Percentiles rank a stretch among this genome's conserved stretches.
These are phyloP conservation scores for Tetraselmis striata DNA, from an alignment of 139 green algal species.

Conservation along the genomic window DNA sequence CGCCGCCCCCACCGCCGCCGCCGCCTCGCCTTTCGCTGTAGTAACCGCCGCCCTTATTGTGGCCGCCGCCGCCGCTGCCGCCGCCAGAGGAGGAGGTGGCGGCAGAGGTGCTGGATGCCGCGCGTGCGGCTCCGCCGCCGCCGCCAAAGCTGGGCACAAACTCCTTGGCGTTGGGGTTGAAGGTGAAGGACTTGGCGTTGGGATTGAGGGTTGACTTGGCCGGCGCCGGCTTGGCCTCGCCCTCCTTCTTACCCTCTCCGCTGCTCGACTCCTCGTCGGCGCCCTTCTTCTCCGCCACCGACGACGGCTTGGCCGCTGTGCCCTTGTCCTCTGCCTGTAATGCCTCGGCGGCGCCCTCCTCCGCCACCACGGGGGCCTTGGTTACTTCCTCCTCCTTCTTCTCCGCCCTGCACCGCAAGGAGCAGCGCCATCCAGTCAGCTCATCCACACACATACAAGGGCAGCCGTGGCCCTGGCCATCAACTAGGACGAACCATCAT, in stretches of 20 bases:
- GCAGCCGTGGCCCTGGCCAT: no score
- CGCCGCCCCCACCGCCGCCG: not conserved
- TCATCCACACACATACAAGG: no score
- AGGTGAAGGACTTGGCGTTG: slow-evolving; percentile 49
- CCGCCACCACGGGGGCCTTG: no score
- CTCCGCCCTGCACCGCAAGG: no score
- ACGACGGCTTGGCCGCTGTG: not conserved
- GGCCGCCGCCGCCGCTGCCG: no score
- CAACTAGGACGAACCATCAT: no score
- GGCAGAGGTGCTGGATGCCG: not conserved
- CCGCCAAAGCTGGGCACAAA: slow-evolving; percentile 34
- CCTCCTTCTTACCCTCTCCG: no score
- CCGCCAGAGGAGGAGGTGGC: not conserved
- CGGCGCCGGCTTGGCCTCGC: no score
- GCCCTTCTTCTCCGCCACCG: not conserved
- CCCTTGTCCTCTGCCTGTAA: not conserved
- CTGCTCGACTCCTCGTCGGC: no score
- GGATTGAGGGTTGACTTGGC: slow-evolving; percentile 40
- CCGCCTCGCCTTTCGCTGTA: no score
- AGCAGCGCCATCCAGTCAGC: no score
- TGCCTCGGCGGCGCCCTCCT: not conserved
- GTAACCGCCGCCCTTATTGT: not conserved
- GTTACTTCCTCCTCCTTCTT: no score
- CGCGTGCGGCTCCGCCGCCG: not conserved
- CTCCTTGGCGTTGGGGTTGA: slow-evolving; percentile 50